Conservation (phyloP, 2,329 filamentous ascomycete species). For the Fusarium phyllophilum region DNA sequence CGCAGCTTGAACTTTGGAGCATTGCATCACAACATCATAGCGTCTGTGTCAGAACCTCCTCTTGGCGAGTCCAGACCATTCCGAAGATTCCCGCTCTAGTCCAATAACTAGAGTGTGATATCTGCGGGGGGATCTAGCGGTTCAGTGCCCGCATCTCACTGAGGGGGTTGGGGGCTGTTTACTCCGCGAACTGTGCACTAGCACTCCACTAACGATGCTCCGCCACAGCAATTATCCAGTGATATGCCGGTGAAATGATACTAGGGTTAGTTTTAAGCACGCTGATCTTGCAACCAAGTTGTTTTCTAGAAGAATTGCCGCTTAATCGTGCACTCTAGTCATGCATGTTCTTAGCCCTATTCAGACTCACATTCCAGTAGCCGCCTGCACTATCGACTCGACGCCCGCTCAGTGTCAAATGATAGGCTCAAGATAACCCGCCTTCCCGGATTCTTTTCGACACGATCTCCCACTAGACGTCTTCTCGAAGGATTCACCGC, state of each 20-base stretch:
- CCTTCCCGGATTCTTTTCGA: neutral
- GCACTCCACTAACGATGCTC: neutral
- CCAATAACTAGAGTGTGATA: neutral
- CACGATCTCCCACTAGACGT: neutral
- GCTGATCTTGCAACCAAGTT: neutral
- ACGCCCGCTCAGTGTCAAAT: neutral
- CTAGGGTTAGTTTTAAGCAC: neutral
- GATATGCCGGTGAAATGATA: neutral
- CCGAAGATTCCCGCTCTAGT: slow-evolving; percentile 14
- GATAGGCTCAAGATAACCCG: neutral
- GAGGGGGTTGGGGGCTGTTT: neutral
- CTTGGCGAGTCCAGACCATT: slow-evolving; percentile 2
- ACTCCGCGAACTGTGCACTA: neutral
- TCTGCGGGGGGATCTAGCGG: slow-evolving; percentile 4
- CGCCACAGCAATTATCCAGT: neutral
- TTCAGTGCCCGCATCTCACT: neutral
- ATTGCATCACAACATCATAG: slow-evolving; percentile 7
- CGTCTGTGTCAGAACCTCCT: neutral
- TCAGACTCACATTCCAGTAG: neutral
- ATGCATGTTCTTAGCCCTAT: neutral
- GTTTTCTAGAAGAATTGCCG: slow-evolving; percentile 2
- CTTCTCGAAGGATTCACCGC: slow-evolving; percentile 10
- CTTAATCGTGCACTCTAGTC: too few species aligned
- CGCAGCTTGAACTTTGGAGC: neutral
- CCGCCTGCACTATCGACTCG: neutral